Evolutionary conservation across 2,329 filamentous ascomycete species (phyloP).

Genomic region (Cordyceps pruinosa): DNA sequence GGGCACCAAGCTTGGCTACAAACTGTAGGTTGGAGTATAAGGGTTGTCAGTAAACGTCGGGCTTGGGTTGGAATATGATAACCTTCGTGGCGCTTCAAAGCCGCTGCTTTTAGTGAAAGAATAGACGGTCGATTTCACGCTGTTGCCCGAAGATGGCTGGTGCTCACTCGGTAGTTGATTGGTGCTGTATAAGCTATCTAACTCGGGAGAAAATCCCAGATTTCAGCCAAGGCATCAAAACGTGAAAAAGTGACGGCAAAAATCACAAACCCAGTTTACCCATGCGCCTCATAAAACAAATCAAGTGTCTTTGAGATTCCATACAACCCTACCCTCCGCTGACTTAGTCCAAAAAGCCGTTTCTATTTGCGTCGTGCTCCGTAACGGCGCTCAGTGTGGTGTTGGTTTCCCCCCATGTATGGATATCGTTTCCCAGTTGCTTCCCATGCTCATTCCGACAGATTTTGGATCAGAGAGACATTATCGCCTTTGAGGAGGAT

Average conservation of each 20-base stretch:
- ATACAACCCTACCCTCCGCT: background rate
- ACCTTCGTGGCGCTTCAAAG: background rate
- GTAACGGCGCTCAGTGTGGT: background rate
- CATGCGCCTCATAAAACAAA: conserved; percentile 8
- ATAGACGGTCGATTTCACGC: background rate
- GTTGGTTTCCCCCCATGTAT: background rate
- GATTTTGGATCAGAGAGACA: conserved; percentile 68
- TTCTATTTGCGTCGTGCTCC: background rate
- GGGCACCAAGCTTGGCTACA: conserved; percentile 17
- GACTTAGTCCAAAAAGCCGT: conserved; percentile 5
- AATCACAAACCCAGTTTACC: conserved; percentile 6
- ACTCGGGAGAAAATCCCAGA: background rate
- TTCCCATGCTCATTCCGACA: conserved; percentile 47
- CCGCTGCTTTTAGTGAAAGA: background rate
- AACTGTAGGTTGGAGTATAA: conserved; percentile 9
- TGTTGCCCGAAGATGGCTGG: background rate
- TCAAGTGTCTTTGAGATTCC: background rate
- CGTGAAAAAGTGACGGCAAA: background rate
- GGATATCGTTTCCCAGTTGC: background rate
- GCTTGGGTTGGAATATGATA: background rate
- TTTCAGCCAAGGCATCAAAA: background rate
- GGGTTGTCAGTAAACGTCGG: background rate
- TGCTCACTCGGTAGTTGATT: background rate
- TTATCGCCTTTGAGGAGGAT: conserved; percentile 86
- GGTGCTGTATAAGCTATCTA: background rate